Percentiles rank a stretch among this genome's conserved stretches.
phyloP scores from a whole-genome alignment of 768 basidiomycete species.

The Daedaleopsis sinensis region DNA sequence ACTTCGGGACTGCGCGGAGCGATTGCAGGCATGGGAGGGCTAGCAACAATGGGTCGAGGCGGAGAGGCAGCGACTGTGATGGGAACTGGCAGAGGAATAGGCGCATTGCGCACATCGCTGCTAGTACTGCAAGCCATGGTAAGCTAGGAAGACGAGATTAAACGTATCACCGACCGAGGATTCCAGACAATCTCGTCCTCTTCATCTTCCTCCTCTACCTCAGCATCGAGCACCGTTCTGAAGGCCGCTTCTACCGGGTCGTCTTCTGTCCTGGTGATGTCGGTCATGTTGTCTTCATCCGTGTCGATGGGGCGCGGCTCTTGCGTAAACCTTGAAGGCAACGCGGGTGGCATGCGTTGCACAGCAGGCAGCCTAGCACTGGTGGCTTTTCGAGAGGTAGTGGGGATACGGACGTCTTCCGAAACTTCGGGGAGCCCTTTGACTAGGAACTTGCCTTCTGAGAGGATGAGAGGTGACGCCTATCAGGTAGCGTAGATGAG shows the following conservation, averaged over 20 bases:
- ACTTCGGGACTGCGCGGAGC: slow-evolving; percentile 7
- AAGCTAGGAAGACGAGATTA: neutral
- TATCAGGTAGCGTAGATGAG: slow-evolving; percentile 14
- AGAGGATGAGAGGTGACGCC: slow-evolving; percentile 28
- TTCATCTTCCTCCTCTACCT: slow-evolving; percentile 53
- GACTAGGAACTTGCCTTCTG: slow-evolving; percentile 19
- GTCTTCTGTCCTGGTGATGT: slow-evolving; percentile 76
- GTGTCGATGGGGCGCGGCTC: slow-evolving; percentile 29
- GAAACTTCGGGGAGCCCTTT: neutral
- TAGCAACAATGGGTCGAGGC: slow-evolving; percentile 7
- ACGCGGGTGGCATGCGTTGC: slow-evolving; percentile 22
- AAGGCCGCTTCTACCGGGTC: slow-evolving; percentile 79
- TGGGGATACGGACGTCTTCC: neutral
- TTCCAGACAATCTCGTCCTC: slow-evolving; percentile 82
- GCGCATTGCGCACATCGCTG: slow-evolving; percentile 20
- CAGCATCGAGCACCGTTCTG: slow-evolving; percentile 45
- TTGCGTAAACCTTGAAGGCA: slow-evolving; percentile 21
- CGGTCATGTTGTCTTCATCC: slow-evolving; percentile 64
- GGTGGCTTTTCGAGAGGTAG: neutral
- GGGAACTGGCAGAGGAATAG: neutral
- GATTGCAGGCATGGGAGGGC: neutral
- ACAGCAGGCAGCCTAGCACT: neutral
- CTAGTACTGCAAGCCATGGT: slow-evolving; percentile 7
- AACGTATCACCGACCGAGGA: slow-evolving; percentile 48
- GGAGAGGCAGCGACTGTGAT: slow-evolving; percentile 2